Evolutionary conservation across 2,329 filamentous ascomycete genomes (phyloP), one percentile per base, ranked within the genome.

Genomic region (Phyllosticta paracitricarpa): DNA sequence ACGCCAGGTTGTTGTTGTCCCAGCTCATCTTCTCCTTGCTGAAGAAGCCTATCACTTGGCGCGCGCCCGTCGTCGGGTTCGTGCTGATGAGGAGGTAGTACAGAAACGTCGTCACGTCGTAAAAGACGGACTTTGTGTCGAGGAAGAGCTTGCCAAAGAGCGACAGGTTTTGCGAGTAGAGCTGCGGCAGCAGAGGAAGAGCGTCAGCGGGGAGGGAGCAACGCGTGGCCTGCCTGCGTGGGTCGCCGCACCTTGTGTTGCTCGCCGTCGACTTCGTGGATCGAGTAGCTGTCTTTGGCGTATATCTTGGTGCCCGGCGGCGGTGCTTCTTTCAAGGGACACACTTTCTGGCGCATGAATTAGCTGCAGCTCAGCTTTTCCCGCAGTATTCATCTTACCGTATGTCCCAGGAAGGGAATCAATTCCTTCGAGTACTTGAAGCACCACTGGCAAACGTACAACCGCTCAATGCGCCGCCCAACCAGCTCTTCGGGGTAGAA

Each of bases 21-120:
- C 94, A 99, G 3, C 91, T 96, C 80, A 97, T 89, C 73, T 97
- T 97, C 75, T 99, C 94, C 72, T 99, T 97, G 65, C 89, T 95
- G 78, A 97, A 99, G 81, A 97, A 97, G n/a, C 94, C 94, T 1
- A 93, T 84, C 30, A 97, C 86, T 69, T 87, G 84, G 33, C 51
- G 63, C 64, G 19, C 54, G 25, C 35, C 54, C 19, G 56, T 62
- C 7, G 17, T 25, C 9, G 56, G 61, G 3, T 61, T 54, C 1
- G 70, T 68, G 10, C 66, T 64, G 54, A 94, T 88, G 59, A 97
- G 85, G 4, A 96, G 83, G 73, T 96, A 97, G 79, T 96, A 99
- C 67, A 96, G 86, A 77, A 99, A 99, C 58, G 89, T 90, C 4
- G 86, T 85, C 54, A 97, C 92, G 70, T 99, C 94, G 78, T 96